phyloP scores from a whole-genome alignment of 164 flowering plant species.

The Platanus orientalis region DNA sequence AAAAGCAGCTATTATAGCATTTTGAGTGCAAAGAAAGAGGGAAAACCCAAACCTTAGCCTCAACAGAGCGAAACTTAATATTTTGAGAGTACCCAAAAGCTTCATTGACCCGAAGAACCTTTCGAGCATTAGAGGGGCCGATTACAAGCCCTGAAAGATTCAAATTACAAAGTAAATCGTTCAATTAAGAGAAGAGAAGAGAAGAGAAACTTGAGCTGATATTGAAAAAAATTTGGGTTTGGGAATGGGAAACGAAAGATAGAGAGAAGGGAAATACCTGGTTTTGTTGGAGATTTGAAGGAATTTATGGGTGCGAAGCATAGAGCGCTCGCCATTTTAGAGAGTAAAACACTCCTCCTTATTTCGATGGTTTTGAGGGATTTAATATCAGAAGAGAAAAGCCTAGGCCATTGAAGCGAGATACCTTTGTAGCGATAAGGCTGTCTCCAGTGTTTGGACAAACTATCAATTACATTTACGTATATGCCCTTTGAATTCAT shows the following conservation, averaged over 20 bases:
- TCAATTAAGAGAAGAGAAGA: neutral
- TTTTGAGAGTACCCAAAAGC: slow-evolving; percentile 15
- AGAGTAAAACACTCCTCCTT: neutral
- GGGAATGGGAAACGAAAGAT: neutral
- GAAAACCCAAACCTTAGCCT: slow-evolving; percentile 35
- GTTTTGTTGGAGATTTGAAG: slow-evolving; percentile 30
- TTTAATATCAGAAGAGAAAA: neutral
- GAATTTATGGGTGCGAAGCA: slow-evolving; percentile 36
- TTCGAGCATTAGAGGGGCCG: slow-evolving; percentile 25
- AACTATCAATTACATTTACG: neutral
- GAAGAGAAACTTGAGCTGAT: neutral
- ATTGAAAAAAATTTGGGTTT: neutral
- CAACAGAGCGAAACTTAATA: slow-evolving; percentile 32
- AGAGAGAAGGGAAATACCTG: slow-evolving; percentile 32
- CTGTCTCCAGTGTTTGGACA: neutral
- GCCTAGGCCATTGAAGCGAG: neutral
- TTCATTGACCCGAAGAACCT: slow-evolving; percentile 24
- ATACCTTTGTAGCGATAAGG: slow-evolving; percentile 21
- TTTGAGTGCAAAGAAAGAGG: neutral
- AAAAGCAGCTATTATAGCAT: neutral
- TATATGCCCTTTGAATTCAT: too few relatives aligned
- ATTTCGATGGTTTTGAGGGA: neutral
- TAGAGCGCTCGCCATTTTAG: slow-evolving; percentile 44
- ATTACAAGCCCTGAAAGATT: slow-evolving; percentile 27
- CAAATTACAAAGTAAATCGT: neutral